These are phyloP conservation scores for Phialophora macrospora DNA, from an alignment of 2,329 filamentous ascomycete species.

Conservation along the genomic window DNA sequence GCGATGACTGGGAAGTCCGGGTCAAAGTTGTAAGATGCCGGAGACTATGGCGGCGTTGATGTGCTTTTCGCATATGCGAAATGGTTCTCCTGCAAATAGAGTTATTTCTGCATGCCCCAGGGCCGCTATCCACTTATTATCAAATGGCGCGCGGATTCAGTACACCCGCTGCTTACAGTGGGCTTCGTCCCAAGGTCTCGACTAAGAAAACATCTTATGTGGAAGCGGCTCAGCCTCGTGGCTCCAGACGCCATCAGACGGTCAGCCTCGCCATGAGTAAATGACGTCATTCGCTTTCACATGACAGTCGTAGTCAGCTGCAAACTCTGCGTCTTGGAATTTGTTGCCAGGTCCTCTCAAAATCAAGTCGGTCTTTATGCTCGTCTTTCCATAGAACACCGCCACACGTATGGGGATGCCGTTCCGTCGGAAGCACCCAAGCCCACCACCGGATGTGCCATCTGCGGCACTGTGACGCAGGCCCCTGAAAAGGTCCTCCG, in stretches of 20 bases:
- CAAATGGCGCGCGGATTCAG: neutral
- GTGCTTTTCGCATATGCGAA: neutral
- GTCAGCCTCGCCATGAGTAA: neutral
- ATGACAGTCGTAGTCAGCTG: neutral
- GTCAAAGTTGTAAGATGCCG: conserved; percentile 27
- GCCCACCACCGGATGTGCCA: neutral
- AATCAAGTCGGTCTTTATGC: neutral
- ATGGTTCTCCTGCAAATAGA: neutral
- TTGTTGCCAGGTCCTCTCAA: neutral
- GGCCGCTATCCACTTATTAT: neutral
- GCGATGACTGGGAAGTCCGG: conserved; percentile 41
- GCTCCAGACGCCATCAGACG: no score
- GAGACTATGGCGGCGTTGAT: neutral
- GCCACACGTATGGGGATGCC: neutral
- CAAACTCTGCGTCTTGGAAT: neutral
- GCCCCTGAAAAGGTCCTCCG: conserved; percentile 8
- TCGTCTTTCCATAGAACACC: neutral
- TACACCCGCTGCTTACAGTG: neutral
- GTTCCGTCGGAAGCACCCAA: conserved; percentile 4
- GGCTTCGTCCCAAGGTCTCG: neutral
- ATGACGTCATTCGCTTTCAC: neutral
- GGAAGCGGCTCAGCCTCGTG: neutral
- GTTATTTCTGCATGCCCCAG: neutral
- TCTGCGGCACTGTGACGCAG: neutral
- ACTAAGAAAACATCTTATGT: neutral